Evolutionary conservation across 768 basidiomycete species (phyloP), one percentile per base, ranked within the genome.

Genomic region (Lentinula aciculospora): DNA sequence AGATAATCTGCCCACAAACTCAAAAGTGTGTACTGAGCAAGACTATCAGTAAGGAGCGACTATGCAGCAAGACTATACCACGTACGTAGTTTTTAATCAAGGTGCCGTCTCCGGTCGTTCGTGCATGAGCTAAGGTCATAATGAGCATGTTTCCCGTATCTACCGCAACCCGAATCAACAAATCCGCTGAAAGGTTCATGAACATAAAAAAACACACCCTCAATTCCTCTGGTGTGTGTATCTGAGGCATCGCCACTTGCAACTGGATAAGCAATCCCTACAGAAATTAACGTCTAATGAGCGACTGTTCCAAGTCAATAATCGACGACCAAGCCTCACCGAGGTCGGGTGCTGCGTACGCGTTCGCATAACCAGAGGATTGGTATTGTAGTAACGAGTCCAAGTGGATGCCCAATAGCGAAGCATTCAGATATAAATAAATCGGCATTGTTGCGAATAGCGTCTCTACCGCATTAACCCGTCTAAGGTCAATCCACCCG

Each of bases 381-480:
- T 65, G 55, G n/a, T 48, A 61, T 58, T 72, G 69, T 36, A 81
- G 74, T 6, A 81, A 66, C 17, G 77, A 74, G 12, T 74, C 67
- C 9, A 81, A 68, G 6, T 79, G 68, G 57, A 74, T 74, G 61
- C 73, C 74, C 0, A 74, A 73, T 17, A 75, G 66, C 1, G 46
- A 60, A 1, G 73, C 66, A 59, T 78, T 74, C 50, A 70, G 64
- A 49, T 77, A 77, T 55, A 79, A 63, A 57, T 74, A 67, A 3
- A 70, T 55, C 19, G 63, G 77, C 65, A 73, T 78, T 3, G 72
- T 56, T 29, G 77, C 62, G 60, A 67, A 76, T 23, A 79, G 67
- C 2, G 68, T 67, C 27, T 76, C 76, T 10, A 77, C 73, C 2
- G 75, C 69, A 58, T 75, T 79, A 13, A 70, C 71, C 17, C 69